A percentile compares a stretch with the other conserved stretches of the same genome.
Conservation (phyloP, 208 protist genomes). For the Trypanosoma congolense region DNA sequence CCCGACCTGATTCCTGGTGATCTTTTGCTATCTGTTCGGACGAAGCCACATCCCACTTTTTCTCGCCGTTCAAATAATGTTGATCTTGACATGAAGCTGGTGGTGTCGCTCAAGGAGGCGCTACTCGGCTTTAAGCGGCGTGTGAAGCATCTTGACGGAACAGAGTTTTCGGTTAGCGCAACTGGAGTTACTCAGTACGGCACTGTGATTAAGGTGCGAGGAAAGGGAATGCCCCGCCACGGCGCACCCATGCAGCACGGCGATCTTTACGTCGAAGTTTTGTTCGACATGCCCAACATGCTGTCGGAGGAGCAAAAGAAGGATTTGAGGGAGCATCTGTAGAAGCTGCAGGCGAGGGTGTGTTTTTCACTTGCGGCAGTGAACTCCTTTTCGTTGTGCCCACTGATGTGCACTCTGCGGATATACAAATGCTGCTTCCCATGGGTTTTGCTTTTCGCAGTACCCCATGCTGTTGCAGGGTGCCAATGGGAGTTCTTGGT, state of each 20-base stretch:
- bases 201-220: constrained; percentile 56
- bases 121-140: constrained; percentile 84
- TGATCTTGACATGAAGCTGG: constrained; percentile 78
- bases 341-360: no score
- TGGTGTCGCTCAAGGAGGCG: constrained; percentile 81
- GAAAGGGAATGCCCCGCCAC: constrained; percentile 92
- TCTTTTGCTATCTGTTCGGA: constrained; percentile 49
- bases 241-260: constrained; percentile 79
- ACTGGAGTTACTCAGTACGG: constrained; percentile 57
- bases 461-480: no score
- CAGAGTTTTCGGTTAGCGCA: constrained; percentile 33
- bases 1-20: constrained; percentile 82
- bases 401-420: neutral
- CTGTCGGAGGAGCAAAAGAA: constrained; percentile 50
- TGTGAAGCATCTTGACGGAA: constrained; percentile 85
- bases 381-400: constrained; percentile 8
- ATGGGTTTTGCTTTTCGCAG: no score
- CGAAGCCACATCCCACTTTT: constrained; percentile 70
- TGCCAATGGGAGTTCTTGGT: no score
- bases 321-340: constrained; percentile 26
- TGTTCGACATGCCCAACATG: constrained; percentile 64
- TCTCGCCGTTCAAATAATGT: constrained; percentile 52
- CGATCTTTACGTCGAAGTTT: constrained; percentile 84
- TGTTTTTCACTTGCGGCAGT: no score
- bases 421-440: no score